Evolutionary conservation across 2,329 filamentous ascomycete species (phyloP).

Genomic region (Fusarium luffae): DNA sequence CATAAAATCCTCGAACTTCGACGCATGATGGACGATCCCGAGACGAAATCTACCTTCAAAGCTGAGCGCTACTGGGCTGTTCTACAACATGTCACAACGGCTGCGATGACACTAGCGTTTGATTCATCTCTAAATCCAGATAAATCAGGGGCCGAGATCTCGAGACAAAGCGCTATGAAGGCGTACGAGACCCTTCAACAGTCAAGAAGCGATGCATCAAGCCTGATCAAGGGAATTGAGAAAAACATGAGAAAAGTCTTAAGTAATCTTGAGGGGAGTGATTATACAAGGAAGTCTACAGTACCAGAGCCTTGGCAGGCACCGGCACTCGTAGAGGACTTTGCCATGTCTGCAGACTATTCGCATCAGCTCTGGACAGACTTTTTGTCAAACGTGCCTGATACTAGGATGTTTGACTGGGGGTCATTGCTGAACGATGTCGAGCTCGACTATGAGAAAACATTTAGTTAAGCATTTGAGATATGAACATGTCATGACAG

Average conservation of each 20-base stretch:
- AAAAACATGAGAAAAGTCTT: background rate
- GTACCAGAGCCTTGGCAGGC: background rate
- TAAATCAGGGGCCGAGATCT: background rate
- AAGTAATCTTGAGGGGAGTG: background rate
- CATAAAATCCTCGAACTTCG: constrained; percentile 6
- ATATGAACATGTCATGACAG: background rate
- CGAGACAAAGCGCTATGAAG: background rate
- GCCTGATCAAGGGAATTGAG: background rate
- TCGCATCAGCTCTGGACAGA: constrained; percentile 13
- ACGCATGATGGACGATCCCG: background rate
- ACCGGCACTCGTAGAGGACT: background rate
- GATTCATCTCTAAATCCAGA: background rate
- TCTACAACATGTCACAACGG: constrained; percentile 5
- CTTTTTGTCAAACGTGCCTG: constrained; percentile 2
- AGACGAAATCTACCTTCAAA: background rate
- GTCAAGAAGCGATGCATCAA: background rate
- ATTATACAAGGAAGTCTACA: background rate
- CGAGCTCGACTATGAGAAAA: background rate
- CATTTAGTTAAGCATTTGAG: background rate
- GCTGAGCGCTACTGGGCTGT: background rate
- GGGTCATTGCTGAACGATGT: background rate
- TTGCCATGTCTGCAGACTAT: background rate
- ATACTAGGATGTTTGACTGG: constrained; percentile 8
- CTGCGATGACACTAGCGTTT: background rate
- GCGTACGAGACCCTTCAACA: background rate